Base-by-base conservation (phyloP, 179 eudicot genomes). In the Amaranthus tricolor region DNA sequence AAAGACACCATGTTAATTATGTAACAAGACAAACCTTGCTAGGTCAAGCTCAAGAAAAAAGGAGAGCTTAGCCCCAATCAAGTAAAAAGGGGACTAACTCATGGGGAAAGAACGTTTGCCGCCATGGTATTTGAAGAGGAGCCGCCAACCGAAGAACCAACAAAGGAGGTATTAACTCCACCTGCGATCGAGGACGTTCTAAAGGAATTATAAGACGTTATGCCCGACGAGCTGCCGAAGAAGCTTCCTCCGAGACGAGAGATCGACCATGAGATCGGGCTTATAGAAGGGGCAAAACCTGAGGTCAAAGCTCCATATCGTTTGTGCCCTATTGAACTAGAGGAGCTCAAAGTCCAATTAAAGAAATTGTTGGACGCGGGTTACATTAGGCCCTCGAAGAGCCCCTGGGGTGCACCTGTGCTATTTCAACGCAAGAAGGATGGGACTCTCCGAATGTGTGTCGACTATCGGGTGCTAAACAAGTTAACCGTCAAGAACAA, bases 401-500 rank as follows among this genome's bases (percentile, higher is more conserved):
- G 63, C 14, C 72, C 24, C 0, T 75, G 56, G 20, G 65, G 71
- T 14, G 56, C 78, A 0, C 66, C 57, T 0, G 66, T 67, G 2
- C 6, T 75, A 9, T 66, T 66, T 9, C 56, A 57, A 4, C 66
- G 47, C 10, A 75, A 66, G 57, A 65, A 17, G 0, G 65, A 75
- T 66, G 72, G 72, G 0, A 55, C 16, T 0, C 44, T 66, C 2
- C 8, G 56, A 0, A 75, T 75, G 72, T 66, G 72, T 7, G 56
- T 55, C 0, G 69, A 56, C 7, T 75, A 66, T 21, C 45, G 16
- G 0, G 65, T 57, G 0, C 40, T 75, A 0, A 75, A 56, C 14
- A 66, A 66, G 16, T 56, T 66, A 0, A 75, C 77, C 0, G 45
- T 66, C 0, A 66, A 75, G 48, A 24, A 73, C 9, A 74, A 74